Conservation (phyloP, 257 asterid genomes). For the Gentiana straminea region DNA sequence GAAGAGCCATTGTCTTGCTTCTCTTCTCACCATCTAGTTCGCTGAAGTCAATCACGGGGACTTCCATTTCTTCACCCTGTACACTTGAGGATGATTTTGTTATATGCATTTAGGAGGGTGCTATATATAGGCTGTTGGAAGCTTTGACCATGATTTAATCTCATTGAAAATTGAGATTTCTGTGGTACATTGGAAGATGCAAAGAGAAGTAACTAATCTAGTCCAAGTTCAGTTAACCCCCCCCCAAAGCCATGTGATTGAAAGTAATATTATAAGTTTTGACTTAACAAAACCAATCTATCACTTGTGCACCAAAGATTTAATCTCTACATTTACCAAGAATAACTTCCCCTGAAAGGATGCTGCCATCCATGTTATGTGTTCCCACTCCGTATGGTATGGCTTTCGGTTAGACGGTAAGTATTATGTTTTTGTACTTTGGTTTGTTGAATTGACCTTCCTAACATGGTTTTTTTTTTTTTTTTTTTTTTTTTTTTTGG, state of each 20-base stretch:
- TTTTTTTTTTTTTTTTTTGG: too few species aligned
- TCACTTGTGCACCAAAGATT: constrained; percentile 3
- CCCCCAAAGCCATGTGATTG: constrained; percentile 26
- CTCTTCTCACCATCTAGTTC: constrained; percentile 38
- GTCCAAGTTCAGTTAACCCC: constrained; percentile 50
- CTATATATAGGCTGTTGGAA: constrained; percentile 32
- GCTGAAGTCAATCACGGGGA: constrained; percentile 68
- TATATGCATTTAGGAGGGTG: constrained; percentile 11
- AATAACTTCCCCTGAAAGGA: constrained; percentile 5
- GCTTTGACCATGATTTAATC: constrained; percentile 17
- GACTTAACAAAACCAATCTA: constrained; percentile 14
- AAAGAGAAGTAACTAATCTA: constrained; percentile 4
- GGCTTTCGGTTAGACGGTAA: too few species aligned
- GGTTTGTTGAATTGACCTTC: too few species aligned
- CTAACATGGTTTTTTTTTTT: too few species aligned
- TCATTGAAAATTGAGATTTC: constrained; percentile 12
- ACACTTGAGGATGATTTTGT: constrained; percentile 13
- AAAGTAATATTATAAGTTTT: constrained; percentile 14
- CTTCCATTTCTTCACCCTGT: constrained; percentile 40
- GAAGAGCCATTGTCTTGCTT: constrained; percentile 54
- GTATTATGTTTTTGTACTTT: too few species aligned
- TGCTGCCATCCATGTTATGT: constrained; percentile 10
- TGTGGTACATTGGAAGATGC: constrained; percentile 24
- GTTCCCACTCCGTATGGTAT: background rate
- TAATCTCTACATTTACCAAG: constrained; percentile 6